Evolutionary conservation across 2,329 filamentous ascomycete species (phyloP), one percentile per base, ranked within the genome.

Genomic region (Gremmenia infestans): DNA sequence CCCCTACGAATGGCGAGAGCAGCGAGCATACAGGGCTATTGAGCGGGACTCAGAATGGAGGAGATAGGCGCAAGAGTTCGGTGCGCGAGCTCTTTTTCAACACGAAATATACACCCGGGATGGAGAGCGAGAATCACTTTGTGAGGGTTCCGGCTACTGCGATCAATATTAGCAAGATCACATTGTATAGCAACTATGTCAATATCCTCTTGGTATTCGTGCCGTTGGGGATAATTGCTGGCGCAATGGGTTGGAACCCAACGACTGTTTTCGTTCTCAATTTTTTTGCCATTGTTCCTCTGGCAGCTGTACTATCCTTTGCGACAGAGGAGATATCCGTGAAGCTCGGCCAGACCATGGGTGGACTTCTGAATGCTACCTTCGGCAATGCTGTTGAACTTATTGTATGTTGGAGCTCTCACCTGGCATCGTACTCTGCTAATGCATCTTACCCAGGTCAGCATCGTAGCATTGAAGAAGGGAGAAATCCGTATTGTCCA

Each of bases 401-500:
- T 48, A 81, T 81, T 70, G 80, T 80, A 67, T 62, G 50, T 49
- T 36, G 22, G 5, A 36, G 11, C 23, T 8, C 36, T 54, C 42
- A 22, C 23, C 6, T 9, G 39, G 40, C 40, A 52, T 36, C 25
- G 4, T 32, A 12, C 19, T 28, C 19, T 22, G 14, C 50, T 56
- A 47, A 56, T 12, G 9, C 19, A n/a, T 32, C 15, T 23, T 17
- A 2, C 36, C 4, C 68, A 93, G 89, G 89, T 96, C 70, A 96
- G 90, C 71, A 93, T 99, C 64, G 87, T 97, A 60, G 94, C 94
- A 22, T 81, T 99, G 46, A 83, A 79, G 63, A 84, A 94, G 65
- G 84, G 85, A 60, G 88, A 99, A 75, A 95, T 97, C 68, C 86
- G 93, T 65, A 92, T 97, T 61, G 93, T 97, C 19, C 94, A 97